Evolutionary conservation across 441 rosid species (phyloP).

Genomic region (Pelargonium cotyledonis): DNA sequence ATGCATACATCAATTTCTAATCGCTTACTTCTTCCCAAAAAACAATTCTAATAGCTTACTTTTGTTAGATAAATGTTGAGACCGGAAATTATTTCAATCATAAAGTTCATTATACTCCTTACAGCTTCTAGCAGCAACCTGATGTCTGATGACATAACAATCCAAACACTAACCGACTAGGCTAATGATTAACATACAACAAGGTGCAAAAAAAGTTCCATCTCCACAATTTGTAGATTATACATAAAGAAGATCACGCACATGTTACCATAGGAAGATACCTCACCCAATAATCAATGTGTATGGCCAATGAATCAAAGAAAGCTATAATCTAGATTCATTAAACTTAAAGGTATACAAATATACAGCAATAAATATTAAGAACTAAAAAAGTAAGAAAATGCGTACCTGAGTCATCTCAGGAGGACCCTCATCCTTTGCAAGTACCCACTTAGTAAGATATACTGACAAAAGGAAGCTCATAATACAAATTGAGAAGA

Average conservation of each 20-base stretch:
- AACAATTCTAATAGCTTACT: not conserved
- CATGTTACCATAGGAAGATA: too few relatives aligned
- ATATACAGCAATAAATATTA: not conserved
- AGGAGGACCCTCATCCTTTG: slow-evolving; percentile 98
- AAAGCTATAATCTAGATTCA: not conserved
- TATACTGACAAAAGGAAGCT: slow-evolving; percentile 71
- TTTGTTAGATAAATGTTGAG: not conserved
- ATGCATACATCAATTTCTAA: not conserved
- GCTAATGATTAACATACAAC: not conserved
- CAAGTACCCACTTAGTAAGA: slow-evolving; percentile 92
- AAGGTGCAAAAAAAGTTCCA: not conserved
- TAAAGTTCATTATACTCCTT: not conserved
- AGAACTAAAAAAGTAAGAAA: slow-evolving; percentile 12
- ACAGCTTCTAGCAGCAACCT: not conserved
- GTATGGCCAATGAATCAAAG: not conserved
- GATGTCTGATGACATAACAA: not conserved
- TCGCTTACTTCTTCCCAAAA: too few relatives aligned
- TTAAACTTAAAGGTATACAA: not conserved
- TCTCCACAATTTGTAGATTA: not conserved
- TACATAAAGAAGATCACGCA: not conserved
- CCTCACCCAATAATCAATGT: too few relatives aligned
- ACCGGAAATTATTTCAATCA: not conserved
- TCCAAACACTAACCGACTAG: not conserved
- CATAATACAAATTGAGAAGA: slow-evolving; percentile 72
- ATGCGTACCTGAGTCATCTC: slow-evolving; percentile 83